A percentile compares a stretch with the other conserved stretches of the same genome.
phyloP scores from a whole-genome alignment of 2,329 filamentous ascomycete genomes.

The Pseudocercospora vitis region DNA sequence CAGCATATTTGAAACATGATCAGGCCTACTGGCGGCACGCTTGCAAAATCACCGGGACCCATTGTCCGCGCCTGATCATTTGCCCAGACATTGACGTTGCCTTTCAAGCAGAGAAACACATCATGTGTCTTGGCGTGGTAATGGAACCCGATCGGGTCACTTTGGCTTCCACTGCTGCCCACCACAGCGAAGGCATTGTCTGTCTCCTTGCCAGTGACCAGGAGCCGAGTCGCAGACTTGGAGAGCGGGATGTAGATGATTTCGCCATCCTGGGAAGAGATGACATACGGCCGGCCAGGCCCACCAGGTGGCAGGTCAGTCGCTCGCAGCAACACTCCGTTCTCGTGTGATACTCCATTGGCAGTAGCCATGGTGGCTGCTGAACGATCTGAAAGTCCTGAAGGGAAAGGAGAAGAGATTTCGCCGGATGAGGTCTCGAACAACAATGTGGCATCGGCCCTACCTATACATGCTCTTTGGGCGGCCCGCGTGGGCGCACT shows the following conservation, averaged over 20 bases:
- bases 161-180: conserved; percentile 49
- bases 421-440: background rate
- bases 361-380: conserved; percentile 5
- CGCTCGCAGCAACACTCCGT: conserved; percentile 3
- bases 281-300: conserved; percentile 29
- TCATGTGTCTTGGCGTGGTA: conserved; percentile 59
- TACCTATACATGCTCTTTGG: background rate
- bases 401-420: background rate
- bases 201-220: conserved; percentile 55
- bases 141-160: conserved; percentile 55
- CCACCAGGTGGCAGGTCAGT: conserved; percentile 24
- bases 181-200: conserved; percentile 55
- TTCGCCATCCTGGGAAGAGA: conserved; percentile 47
- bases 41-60: conserved; percentile 58
- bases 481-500: background rate
- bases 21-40: conserved; percentile 54
- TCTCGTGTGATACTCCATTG: conserved; percentile 1
- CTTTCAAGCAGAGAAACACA: conserved; percentile 58
- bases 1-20: background rate
- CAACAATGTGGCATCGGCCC: background rate
- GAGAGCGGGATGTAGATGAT: conserved; percentile 54
- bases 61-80: conserved; percentile 57
- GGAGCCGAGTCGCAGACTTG: conserved; percentile 53
- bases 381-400: background rate
- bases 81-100: conserved; percentile 58